Percentiles rank a stretch among this genome's conserved stretches.
Evolutionary conservation across 768 basidiomycete species (phyloP).

Genomic region (Phaeotremella fagi): DNA sequence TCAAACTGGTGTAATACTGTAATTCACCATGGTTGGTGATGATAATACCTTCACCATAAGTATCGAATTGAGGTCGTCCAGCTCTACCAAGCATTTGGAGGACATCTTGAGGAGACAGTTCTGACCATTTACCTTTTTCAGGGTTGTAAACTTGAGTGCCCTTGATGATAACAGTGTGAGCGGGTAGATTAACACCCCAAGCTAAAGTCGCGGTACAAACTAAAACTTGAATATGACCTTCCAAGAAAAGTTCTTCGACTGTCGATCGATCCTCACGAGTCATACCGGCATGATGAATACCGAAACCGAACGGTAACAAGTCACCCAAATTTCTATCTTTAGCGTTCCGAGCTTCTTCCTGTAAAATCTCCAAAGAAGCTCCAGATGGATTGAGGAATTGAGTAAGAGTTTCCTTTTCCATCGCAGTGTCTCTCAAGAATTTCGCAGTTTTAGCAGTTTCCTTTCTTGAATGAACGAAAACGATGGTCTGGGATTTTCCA

Average conservation of each 20-base stretch:
- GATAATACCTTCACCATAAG: constrained; percentile 94
- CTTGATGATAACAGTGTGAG: constrained; percentile 97
- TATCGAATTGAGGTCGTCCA: constrained; percentile 94
- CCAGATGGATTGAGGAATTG: constrained; percentile 93
- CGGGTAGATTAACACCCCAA: constrained; percentile 98
- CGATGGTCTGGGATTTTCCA: constrained; percentile 66
- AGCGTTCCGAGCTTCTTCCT: constrained; percentile 73
- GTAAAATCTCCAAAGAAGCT: constrained; percentile 82
- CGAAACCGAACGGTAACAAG: constrained; percentile 91
- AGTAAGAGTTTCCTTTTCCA: constrained; percentile 93
- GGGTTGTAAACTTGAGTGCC: constrained; percentile 99
- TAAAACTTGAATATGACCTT: constrained; percentile 86
- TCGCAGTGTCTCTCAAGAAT: constrained; percentile 88
- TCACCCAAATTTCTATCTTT: constrained; percentile 80
- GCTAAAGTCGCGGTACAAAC: constrained; percentile 97
- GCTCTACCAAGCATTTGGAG: constrained; percentile 98
- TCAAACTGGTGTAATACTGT: constrained; percentile 89
- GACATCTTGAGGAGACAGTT: constrained; percentile 90
- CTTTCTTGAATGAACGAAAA: constrained; percentile 97
- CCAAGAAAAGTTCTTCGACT: constrained; percentile 90
- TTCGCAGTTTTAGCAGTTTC: constrained; percentile 96
- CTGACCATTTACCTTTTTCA: constrained; percentile 96
- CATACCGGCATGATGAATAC: constrained; percentile 98
- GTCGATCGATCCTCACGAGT: constrained; percentile 78
- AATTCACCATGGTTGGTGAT: constrained; percentile 97